A percentile compares a stretch with the other conserved stretches of the same genome.
Evolutionary conservation across 1,284 basidiomycete species (phyloP).

Genomic region (Wallemia hederae): DNA sequence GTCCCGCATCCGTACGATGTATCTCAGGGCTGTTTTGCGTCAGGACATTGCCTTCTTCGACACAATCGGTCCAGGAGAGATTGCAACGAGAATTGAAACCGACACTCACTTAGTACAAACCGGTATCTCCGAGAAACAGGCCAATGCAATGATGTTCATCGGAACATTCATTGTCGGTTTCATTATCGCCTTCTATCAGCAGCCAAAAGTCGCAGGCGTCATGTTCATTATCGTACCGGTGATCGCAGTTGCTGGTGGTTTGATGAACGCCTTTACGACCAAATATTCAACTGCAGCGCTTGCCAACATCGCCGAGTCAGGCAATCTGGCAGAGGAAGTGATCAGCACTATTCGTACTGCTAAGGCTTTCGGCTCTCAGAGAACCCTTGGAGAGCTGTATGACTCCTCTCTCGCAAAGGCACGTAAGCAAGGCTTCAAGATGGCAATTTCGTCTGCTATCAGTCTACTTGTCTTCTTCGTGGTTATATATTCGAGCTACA

Average conservation of each 20-base stretch:
- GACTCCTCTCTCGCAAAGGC: not conserved
- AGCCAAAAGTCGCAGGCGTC: conserved; percentile 14
- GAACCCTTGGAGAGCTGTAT: not conserved
- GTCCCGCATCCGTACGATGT: conserved; percentile 27
- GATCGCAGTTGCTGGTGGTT: not conserved
- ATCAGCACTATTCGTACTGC: conserved; percentile 64
- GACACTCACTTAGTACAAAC: conserved; percentile 62
- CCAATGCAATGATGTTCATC: conserved; percentile 18
- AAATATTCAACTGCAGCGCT: conserved; percentile 21
- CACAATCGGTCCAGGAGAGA: conserved; percentile 71
- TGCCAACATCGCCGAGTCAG: conserved; percentile 48
- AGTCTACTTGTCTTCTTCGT: no score
- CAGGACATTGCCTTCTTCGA: conserved; percentile 70
- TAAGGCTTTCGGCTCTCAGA: conserved; percentile 47
- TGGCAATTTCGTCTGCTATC: no score
- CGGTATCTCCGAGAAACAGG: conserved; percentile 65
- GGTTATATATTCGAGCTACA: no score
- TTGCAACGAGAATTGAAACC: conserved; percentile 79
- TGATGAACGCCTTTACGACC: conserved; percentile 10
- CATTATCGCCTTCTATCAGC: conserved; percentile 44
- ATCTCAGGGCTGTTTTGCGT: conserved; percentile 15
- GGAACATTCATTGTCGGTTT: conserved; percentile 20
- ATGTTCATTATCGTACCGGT: conserved; percentile 8
- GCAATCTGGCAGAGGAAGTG: conserved; percentile 73
- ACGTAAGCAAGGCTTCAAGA: not conserved